Conservation (phyloP, 106 monocot genomes). For the Dendrobium officinale region DNA sequence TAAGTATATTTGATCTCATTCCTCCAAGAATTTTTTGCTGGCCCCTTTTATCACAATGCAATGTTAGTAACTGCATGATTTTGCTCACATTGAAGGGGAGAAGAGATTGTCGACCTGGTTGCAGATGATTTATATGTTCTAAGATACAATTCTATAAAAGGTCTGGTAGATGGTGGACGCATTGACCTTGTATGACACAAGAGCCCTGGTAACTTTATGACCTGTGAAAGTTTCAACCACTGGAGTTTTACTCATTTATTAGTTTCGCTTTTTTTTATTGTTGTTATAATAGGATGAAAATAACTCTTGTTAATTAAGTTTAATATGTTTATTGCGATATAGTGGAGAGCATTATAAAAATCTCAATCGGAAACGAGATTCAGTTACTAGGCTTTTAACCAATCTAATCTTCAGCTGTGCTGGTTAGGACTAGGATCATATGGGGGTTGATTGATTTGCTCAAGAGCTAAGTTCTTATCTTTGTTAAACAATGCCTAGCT, state of each 20-base stretch:
- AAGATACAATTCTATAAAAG: constrained; percentile 93
- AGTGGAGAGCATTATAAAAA: too few species aligned
- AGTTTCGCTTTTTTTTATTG: not conserved
- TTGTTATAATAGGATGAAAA: too few species aligned
- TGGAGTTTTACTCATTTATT: not conserved
- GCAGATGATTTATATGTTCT: constrained; percentile 88
- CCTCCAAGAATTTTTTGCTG: not conserved
- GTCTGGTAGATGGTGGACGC: constrained; percentile 63
- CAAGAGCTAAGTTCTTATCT: too few species aligned
- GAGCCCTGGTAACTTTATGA: not conserved
- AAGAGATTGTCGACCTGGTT: constrained; percentile 84
- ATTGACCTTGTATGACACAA: constrained; percentile 64
- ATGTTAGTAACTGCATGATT: not conserved
- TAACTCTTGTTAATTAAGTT: too few species aligned
- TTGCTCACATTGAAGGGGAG: constrained; percentile 50
- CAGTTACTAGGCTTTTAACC: too few species aligned
- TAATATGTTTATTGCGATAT: too few species aligned
- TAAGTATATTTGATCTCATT: constrained; percentile 15
- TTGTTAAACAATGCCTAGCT: too few species aligned
- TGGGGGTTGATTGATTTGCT: too few species aligned
- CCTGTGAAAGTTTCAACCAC: too few species aligned
- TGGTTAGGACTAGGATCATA: too few species aligned
- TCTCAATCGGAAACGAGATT: too few species aligned
- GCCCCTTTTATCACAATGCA: not conserved
- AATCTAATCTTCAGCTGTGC: too few species aligned